Conservation (phyloP, 1,284 basidiomycete species). For the Leccinum brunneo-olivaceum region DNA sequence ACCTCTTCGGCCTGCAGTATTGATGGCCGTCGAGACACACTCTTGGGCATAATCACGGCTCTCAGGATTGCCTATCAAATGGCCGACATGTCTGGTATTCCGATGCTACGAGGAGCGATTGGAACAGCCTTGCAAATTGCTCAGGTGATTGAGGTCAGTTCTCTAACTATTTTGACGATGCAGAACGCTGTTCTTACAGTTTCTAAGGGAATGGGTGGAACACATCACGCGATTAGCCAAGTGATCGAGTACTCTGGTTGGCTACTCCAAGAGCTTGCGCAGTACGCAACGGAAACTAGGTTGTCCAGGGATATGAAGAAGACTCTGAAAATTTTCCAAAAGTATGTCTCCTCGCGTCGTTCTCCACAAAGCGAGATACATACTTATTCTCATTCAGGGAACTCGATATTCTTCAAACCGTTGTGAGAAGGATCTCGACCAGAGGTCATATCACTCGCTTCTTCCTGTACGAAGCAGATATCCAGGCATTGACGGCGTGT, state of each 20-base stretch:
- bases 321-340: constrained; percentile 3
- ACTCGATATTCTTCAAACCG: constrained; percentile 8
- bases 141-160: constrained; percentile 12
- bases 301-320: constrained; percentile 1
- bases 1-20: constrained; percentile 4
- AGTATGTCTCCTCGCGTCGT: not conserved
- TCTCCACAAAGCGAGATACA: not conserved
- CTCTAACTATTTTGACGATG: too few species aligned
- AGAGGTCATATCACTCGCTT: constrained; percentile 8
- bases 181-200: not conserved
- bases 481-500: constrained; percentile 9
- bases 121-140: constrained; percentile 9
- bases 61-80: constrained; percentile 11
- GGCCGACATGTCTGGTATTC: constrained; percentile 8
- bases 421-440: constrained; percentile 10
- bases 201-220: constrained; percentile 12
- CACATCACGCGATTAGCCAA: constrained; percentile 13
- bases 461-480: constrained; percentile 11
- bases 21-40: not conserved
- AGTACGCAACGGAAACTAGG: not conserved
- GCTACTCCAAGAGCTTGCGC: constrained; percentile 13
- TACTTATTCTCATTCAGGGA: constrained; percentile 6
- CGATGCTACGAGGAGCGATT: constrained; percentile 12
- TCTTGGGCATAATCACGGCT: constrained; percentile 6
- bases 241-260: constrained; percentile 16